phyloP scores from a whole-genome alignment of 768 basidiomycete species.

The Daedalea quercina region DNA sequence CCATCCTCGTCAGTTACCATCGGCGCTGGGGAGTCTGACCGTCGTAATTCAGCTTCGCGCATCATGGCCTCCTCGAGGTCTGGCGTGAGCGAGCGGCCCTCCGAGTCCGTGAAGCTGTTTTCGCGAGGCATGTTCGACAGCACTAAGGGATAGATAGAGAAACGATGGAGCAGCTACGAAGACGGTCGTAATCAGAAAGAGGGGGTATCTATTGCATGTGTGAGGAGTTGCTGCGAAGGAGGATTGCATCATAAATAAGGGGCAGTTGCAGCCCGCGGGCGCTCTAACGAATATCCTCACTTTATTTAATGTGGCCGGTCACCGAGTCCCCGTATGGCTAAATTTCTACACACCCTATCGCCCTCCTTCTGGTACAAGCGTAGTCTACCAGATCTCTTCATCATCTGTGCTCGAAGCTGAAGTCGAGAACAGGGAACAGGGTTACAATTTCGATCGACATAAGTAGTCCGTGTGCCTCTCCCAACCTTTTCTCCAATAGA shows the following conservation, averaged over 20 bases:
- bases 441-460: too few species aligned
- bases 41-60: background rate
- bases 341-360: too few species aligned
- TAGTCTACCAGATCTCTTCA: too few species aligned
- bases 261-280: too few species aligned
- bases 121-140: slow-evolving; percentile 46
- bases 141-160: background rate
- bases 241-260: too few species aligned
- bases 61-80: slow-evolving; percentile 43
- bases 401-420: too few species aligned
- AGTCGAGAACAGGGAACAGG: too few species aligned
- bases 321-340: too few species aligned
- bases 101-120: slow-evolving; percentile 62
- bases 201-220: background rate
- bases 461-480: too few species aligned
- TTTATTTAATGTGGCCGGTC: too few species aligned
- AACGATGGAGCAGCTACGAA: background rate
- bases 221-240: background rate
- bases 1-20: background rate
- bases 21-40: slow-evolving; percentile 4
- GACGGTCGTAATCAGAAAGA: background rate
- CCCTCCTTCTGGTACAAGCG: too few species aligned
- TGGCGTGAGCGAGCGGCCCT: slow-evolving; percentile 60
- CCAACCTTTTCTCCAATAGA: background rate
- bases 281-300: too few species aligned